Evolutionary conservation across 2,329 filamentous ascomycete species (phyloP).

Genomic region (Gaeumannomyces tritici): DNA sequence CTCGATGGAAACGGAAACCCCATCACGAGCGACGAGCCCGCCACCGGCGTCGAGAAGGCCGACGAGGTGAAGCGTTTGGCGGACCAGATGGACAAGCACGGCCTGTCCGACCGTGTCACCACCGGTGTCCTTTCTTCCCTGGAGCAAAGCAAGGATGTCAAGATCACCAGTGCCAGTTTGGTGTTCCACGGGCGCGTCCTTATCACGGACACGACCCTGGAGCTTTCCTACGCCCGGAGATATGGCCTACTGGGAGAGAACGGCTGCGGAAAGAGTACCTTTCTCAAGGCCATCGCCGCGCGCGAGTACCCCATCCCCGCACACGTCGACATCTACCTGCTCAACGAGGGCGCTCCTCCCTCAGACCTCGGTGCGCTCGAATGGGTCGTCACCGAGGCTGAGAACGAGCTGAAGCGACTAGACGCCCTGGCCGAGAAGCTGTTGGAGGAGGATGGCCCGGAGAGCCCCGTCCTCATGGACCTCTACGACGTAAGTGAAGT

Average conservation of each 20-base stretch:
- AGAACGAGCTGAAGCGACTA: slow-evolving; percentile 83
- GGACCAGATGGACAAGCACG: slow-evolving; percentile 90
- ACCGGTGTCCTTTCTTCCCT: slow-evolving; percentile 91
- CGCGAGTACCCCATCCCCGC: slow-evolving; percentile 95
- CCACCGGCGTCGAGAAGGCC: slow-evolving; percentile 62
- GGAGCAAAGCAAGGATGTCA: slow-evolving; percentile 80
- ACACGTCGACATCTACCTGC: slow-evolving; percentile 94
- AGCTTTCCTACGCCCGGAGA: slow-evolving; percentile 83
- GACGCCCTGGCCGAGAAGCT: slow-evolving; percentile 85
- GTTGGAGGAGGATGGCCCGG: slow-evolving; percentile 84
- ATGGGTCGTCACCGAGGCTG: slow-evolving; percentile 93
- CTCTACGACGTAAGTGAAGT: slow-evolving; percentile 73
- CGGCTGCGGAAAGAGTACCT: slow-evolving; percentile 97
- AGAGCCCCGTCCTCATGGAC: slow-evolving; percentile 82
- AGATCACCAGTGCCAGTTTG: slow-evolving; percentile 86
- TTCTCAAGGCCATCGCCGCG: slow-evolving; percentile 86
- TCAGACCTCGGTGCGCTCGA: slow-evolving; percentile 85
- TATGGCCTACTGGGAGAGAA: slow-evolving; percentile 97
- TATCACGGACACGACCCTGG: slow-evolving; percentile 86
- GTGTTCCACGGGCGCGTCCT: slow-evolving; percentile 98
- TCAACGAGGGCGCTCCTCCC: slow-evolving; percentile 92
- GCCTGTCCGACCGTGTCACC: slow-evolving; percentile 93
- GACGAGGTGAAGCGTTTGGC: slow-evolving; percentile 79
- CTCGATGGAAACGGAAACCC: slow-evolving; percentile 54
- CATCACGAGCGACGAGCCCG: slow-evolving; percentile 50